Evolutionary conservation across 2,329 filamentous ascomycete genomes (phyloP).

Genomic region (Fusarium sp.): DNA sequence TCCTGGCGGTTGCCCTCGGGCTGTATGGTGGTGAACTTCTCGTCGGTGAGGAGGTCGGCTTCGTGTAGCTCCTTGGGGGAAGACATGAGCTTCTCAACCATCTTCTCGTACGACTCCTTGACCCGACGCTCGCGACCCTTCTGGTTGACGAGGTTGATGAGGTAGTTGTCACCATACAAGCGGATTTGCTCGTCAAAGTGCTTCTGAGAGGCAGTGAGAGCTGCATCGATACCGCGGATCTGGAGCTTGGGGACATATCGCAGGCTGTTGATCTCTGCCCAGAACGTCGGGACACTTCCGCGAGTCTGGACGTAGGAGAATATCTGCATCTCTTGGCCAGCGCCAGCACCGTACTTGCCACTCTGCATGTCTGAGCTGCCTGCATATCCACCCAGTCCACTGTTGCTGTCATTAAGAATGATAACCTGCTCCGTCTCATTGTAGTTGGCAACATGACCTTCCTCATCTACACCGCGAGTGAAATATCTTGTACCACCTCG

Average conservation of each 20-base stretch:
- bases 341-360: slow-evolving; percentile 70
- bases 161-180: slow-evolving; percentile 94
- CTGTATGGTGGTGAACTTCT: slow-evolving; percentile 87
- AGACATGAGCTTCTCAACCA: slow-evolving; percentile 81
- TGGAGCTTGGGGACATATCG: slow-evolving; percentile 92
- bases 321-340: slow-evolving; percentile 84
- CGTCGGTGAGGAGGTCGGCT: slow-evolving; percentile 74
- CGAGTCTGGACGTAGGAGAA: slow-evolving; percentile 96
- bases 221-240: slow-evolving; percentile 85
- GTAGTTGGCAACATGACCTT: slow-evolving; percentile 97
- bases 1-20: slow-evolving; percentile 67
- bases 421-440: slow-evolving; percentile 97
- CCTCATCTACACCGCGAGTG: slow-evolving; percentile 91
- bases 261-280: slow-evolving; percentile 95
- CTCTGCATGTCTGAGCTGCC: slow-evolving; percentile 82
- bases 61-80: slow-evolving; percentile 75
- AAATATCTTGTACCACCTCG: slow-evolving; percentile 95
- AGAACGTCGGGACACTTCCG: slow-evolving; percentile 95
- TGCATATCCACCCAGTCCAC: slow-evolving; percentile 82
- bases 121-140: slow-evolving; percentile 90
- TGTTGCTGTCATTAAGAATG: slow-evolving; percentile 84
- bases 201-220: slow-evolving; percentile 80
- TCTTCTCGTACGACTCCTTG: slow-evolving; percentile 93
- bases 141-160: slow-evolving; percentile 97
- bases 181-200: slow-evolving; percentile 96